phyloP scores from a whole-genome alignment of 345 rosid genomes.

The Corchorus capsularis region DNA sequence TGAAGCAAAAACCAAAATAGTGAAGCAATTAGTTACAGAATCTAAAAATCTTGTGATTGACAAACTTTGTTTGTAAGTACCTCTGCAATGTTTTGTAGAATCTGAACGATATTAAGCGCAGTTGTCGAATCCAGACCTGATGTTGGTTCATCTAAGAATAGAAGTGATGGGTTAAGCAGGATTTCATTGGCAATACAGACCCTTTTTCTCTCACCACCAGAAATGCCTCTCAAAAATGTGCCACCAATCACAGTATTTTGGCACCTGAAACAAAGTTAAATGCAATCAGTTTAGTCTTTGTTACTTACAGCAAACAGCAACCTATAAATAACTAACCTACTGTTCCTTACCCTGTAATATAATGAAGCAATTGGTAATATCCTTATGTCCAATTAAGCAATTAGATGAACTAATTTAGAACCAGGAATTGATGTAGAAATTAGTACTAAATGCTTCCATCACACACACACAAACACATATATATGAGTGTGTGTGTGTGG shows the following conservation, averaged over 20 bases:
- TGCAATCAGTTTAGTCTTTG: not conserved
- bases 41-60: not conserved
- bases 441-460: not conserved
- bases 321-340: not conserved
- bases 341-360: not conserved
- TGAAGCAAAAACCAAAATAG: not conserved
- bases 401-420: not conserved
- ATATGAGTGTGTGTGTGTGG: too few species aligned
- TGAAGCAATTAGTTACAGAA: not conserved
- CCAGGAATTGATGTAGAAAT: too few species aligned
- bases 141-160: constrained; percentile 37
- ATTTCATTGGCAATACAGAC: constrained; percentile 39
- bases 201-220: constrained; percentile 42
- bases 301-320: not conserved
- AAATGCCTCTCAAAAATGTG: constrained; percentile 31
- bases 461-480: too few species aligned
- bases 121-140: constrained; percentile 39
- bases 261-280: constrained; percentile 25
- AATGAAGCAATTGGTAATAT: not conserved
- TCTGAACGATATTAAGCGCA: constrained; percentile 26
- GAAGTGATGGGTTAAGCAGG: constrained; percentile 35
- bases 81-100: constrained; percentile 29
- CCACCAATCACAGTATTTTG: constrained; percentile 34
- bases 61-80: constrained; percentile 9
- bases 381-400: not conserved